Base-by-base conservation (phyloP, 192 early-diverging fungal species). In the Diversispora eburnea region DNA sequence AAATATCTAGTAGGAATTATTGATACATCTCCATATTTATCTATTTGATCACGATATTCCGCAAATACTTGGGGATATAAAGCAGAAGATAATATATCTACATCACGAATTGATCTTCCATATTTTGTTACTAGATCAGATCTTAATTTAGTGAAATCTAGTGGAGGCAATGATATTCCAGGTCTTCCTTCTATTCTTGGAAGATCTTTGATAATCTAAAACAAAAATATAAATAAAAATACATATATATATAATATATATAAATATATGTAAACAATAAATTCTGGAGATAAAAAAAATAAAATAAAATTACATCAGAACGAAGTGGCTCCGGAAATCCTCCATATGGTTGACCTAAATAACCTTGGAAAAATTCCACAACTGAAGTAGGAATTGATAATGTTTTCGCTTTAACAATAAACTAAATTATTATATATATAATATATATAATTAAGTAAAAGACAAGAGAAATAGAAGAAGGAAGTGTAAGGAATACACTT, bases 291-390 rank as follows among this genome's bases (percentile, higher is more conserved):
- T 48, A 13, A 46, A n/a, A 13, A 15, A 33, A 59, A 20, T 33
- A 45, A 9, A 12, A 46, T 19, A 48, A 25, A 72, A 12, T 61
- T 62, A 73, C 71, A 73, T 73, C 80, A 6, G 86, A 84, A 41
- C 95, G 90, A 67, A 98, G 82, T 43, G 90, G 91, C 77, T 98
- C 94, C 12, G 92, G 93, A 89, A 95, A 98, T 56, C 96, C 96
- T 77, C 93, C 95, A 73, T 93, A 89, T 19, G 96, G 96, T 80
- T 94, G 90, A 60, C 96, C 96, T 19, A 98, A 85, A 79, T 90
- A 93, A 51, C 96, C 96, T 81, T 97, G 95, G 88, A 94, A 98
- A 80, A 96, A 98, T 80, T 97, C 96, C 13, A 98, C 86, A 12
- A 98, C 93, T 41, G 92, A 94, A 49, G 88, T 89, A 20, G 96